Conservation (phyloP, 2,329 filamentous ascomycete species). For the Penicillium sp. region DNA sequence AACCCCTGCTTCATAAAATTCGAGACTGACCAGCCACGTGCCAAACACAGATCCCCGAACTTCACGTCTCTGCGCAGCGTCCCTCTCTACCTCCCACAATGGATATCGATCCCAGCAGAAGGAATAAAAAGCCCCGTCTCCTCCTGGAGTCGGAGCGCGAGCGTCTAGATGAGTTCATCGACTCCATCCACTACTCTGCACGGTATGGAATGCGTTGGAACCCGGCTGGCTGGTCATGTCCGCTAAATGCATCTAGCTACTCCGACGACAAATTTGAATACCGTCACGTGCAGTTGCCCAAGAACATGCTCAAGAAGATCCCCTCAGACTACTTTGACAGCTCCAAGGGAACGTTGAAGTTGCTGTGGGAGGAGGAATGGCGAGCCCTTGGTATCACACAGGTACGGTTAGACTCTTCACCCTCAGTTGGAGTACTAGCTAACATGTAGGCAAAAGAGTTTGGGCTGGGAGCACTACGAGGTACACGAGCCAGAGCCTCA, state of each 20-base stretch:
- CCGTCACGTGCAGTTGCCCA: constrained; percentile 94
- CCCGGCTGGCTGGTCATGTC: background rate
- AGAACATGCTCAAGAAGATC: constrained; percentile 97
- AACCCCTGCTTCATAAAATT: background rate
- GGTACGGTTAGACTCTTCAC: constrained; percentile 53
- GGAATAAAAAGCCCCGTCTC: constrained; percentile 81
- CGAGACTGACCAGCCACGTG: constrained; percentile 8
- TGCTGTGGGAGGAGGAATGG: constrained; percentile 99
- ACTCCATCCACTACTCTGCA: constrained; percentile 92
- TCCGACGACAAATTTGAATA: constrained; percentile 93
- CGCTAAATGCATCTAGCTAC: constrained; percentile 63
- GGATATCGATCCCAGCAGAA: constrained; percentile 75
- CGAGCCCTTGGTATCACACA: constrained; percentile 95
- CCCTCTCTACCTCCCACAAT: constrained; percentile 18
- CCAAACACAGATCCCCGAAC: background rate
- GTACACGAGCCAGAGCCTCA: constrained; percentile 98
- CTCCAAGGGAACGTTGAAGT: constrained; percentile 86
- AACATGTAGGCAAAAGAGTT: constrained; percentile 62
- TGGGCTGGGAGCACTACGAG: constrained; percentile 99
- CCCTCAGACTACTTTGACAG: constrained; percentile 93
- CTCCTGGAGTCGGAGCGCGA: constrained; percentile 79
- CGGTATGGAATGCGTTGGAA: constrained; percentile 59
- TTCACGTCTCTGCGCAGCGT: background rate
- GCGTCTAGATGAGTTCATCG: constrained; percentile 85
- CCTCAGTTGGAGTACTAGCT: background rate